These are phyloP conservation scores for Spathaspora girioi DNA, from an alignment of 805 yeast species.

Conservation along the genomic window DNA sequence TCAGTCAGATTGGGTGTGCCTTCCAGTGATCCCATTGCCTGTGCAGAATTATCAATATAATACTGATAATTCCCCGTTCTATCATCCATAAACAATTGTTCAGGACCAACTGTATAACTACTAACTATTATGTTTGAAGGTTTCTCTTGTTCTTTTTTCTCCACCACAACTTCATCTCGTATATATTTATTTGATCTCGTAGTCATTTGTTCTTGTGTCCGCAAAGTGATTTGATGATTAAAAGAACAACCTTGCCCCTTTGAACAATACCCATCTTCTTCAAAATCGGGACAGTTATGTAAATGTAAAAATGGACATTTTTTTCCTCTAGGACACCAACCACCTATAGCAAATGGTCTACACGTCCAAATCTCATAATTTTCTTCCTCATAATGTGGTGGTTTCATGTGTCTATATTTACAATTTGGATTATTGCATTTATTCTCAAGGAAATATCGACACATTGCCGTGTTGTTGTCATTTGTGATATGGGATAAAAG, in stretches of 20 bases:
- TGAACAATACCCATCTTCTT: constrained; percentile 57
- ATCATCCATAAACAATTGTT: constrained; percentile 15
- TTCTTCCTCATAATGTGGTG: constrained; percentile 47
- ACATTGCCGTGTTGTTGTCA: constrained; percentile 52
- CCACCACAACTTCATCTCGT: constrained; percentile 10
- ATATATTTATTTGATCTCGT: constrained; percentile 11
- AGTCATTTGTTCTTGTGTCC: constrained; percentile 24
- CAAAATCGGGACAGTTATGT: constrained; percentile 69
- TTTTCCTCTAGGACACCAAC: constrained; percentile 63
- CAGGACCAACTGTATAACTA: constrained; percentile 34
- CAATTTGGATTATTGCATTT: constrained; percentile 47
- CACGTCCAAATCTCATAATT: constrained; percentile 47
- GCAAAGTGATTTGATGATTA: constrained; percentile 37
- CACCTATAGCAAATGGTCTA: constrained; percentile 63
- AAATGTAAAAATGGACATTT: constrained; percentile 55
- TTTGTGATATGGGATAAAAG: constrained; percentile 52
- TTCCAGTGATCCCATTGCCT: background rate
- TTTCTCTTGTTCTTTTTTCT: constrained; percentile 1
- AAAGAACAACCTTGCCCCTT: constrained; percentile 51
- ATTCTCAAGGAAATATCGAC: constrained; percentile 23
- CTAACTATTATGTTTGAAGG: constrained; percentile 14
- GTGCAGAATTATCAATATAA: constrained; percentile 18
- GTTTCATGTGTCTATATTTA: constrained; percentile 40
- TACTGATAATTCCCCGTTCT: constrained; percentile 20
- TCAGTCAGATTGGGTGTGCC: background rate